These are phyloP conservation scores for Dalechampia spathulata DNA, from an alignment of 441 rosid species.

Conservation along the genomic window DNA sequence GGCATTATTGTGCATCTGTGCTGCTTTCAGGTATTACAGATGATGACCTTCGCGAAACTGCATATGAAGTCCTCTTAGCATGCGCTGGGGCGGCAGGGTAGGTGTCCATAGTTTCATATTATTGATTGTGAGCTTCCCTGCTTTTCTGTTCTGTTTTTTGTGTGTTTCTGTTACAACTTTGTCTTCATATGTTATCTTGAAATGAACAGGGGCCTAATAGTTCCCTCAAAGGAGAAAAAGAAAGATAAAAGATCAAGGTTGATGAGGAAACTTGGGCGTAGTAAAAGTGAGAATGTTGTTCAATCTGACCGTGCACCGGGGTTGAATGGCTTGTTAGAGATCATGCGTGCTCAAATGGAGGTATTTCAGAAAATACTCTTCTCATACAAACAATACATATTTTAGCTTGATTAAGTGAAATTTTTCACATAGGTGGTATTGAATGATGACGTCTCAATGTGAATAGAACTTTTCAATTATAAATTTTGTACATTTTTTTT, in stretches of 20 bases:
- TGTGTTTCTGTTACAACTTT: constrained; percentile 6
- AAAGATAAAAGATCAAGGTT: constrained; percentile 78
- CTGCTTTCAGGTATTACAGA: constrained; percentile 66
- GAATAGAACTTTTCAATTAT: too few species aligned
- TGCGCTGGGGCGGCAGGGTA: constrained; percentile 99
- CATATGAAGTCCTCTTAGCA: constrained; percentile 88
- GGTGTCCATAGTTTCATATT: constrained; percentile 13
- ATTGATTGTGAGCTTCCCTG: constrained; percentile 7
- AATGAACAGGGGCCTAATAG: constrained; percentile 72
- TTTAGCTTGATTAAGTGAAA: background rate
- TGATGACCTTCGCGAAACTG: constrained; percentile 95
- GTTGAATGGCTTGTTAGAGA: constrained; percentile 78
- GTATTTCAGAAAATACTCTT: constrained; percentile 26
- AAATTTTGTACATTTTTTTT: background rate
- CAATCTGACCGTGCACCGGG: constrained; percentile 69
- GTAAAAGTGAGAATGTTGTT: constrained; percentile 57
- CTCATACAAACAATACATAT: too few species aligned
- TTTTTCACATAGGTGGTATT: background rate
- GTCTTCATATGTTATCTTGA: constrained; percentile 5
- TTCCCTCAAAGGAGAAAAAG: constrained; percentile 88
- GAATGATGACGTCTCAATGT: too few species aligned
- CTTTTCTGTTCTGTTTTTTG: background rate
- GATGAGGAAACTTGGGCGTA: constrained; percentile 93
- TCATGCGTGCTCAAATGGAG: constrained; percentile 97
- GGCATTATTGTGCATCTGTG: background rate